Evolutionary conservation across 345 rosid genomes (phyloP), one percentile per base, ranked within the genome.

Genomic region (Laguncularia racemosa): DNA sequence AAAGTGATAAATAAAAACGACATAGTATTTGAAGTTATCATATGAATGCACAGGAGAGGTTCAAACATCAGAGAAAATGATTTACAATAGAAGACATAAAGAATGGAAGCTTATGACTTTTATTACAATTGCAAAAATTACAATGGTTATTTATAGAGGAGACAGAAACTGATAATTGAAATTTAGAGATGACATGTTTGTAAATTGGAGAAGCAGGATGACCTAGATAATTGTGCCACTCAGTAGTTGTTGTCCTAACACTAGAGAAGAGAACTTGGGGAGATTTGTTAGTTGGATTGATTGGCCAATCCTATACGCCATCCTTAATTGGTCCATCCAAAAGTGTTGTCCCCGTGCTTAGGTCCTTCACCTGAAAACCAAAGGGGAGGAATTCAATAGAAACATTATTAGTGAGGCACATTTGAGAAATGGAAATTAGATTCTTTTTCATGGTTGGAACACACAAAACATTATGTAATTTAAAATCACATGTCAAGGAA

Each of bases 81-180:
- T n/a, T n/a, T n/a, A n/a, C n/a, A n/a, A n/a, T n/a, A n/a, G n/a
- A n/a, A n/a, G n/a, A n/a, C n/a, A n/a, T n/a, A n/a, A n/a, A n/a
- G n/a, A n/a, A n/a, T n/a, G n/a, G n/a, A n/a, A 67, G 33, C 11
- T 12, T 17, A 8, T 56, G 53, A 50, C 57, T 61, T 50, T 50
- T 67, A 44, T 55, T 55, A 15, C 71, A 55, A 10, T 4, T 16
- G 13, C 23, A 67, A 0, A 16, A n/a, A 44, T 60, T 4, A n/a
- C 44, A 60, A 17, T n/a, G 10, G 6, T 4, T 21, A 14, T 47
- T 28, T 16, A 20, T 9, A 12, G 13, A 9, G 52, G 19, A 33
- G 13, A 2, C 6, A 19, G 26, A 47, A 48, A 19, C 16, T 23
- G n/a, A n/a, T n/a, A n/a, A n/a, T n/a, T n/a, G n/a, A n/a, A n/a